phyloP scores from a whole-genome alignment of 257 asterid genomes.

The Jasminum sambac region DNA sequence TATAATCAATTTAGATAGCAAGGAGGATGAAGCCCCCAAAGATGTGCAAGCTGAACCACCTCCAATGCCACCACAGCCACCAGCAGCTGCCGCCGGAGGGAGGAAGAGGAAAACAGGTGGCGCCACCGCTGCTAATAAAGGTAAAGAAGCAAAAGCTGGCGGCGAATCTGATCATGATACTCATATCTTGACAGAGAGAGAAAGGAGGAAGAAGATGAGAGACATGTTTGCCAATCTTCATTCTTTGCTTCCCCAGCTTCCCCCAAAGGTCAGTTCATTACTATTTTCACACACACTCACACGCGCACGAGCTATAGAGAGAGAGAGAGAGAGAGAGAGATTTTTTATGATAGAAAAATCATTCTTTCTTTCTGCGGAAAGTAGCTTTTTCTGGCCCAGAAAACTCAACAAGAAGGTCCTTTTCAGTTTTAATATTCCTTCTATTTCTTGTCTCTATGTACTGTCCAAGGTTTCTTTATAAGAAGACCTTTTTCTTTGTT shows the following conservation, averaged over 20 bases:
- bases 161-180: neutral
- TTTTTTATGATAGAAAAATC: neutral
- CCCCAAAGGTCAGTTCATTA: neutral
- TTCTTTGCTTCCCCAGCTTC: neutral
- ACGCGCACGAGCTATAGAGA: too few species aligned
- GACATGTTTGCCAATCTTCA: neutral
- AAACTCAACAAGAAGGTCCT: neutral
- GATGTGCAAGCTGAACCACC: neutral
- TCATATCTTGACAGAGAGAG: neutral
- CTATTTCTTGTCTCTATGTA: neutral
- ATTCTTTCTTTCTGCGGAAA: neutral
- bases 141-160: neutral
- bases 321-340: neutral
- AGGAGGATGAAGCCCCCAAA: neutral
- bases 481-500: neutral
- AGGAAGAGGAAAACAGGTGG: neutral
- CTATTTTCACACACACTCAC: neutral
- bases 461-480: neutral
- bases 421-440: conserved; percentile 5
- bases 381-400: neutral
- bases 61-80: neutral
- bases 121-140: neutral
- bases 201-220: conserved; percentile 10
- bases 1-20: neutral
- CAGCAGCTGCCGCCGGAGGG: neutral